Evolutionary conservation across 352 stramenopile genomes (phyloP), one percentile per base, ranked within the genome.

Genomic region (Phytophthora hybrid): DNA sequence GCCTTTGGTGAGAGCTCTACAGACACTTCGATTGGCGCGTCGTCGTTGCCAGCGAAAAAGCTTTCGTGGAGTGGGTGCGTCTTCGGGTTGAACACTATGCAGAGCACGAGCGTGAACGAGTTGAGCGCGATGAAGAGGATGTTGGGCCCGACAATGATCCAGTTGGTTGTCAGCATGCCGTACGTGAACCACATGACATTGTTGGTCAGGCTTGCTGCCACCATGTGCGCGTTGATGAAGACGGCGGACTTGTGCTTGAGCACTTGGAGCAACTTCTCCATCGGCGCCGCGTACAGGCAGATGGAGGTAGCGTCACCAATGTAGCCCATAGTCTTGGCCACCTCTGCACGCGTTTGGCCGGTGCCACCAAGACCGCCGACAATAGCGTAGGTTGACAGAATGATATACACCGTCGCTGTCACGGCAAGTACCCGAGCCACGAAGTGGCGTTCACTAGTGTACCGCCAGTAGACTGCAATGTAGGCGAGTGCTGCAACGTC

Each of bases 121-220:
- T 69, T 73, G 37, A 80, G 66, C 14, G 37, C 29, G 16, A 80
- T 46, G 51, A 73, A 78, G 64, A 80, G 62, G 31, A 69, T 69
- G 61, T 80, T 80, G 7, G 70, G 74, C 21, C 65, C 63, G 52
- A 80, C 72, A 56, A 77, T 69, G 56, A 81, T 65, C 70, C 69
- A 78, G 66, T 80, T 78, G 47, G 26, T 21, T 8, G 51, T 65
- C 14, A 80, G 61, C 8, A 75, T 7, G 31, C 80, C 80, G 69
- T 85, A 88, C 32, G 79, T 74, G 49, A 88, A 70, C 83, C 83
- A 90, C 19, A 82, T 73, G 21, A 78, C 52, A 62, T 79, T 85
- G 63, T 79, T 87, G 31, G 78, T 18, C 18, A 87, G 26, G 19
- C 79, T 78, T 0, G 71, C 78, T 26, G 81, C 52, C 59, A 88